Evolutionary conservation across 2,329 filamentous ascomycete species (phyloP), one percentile per base, ranked within the genome.

Genomic region (Kalaharituber pfeilii): DNA sequence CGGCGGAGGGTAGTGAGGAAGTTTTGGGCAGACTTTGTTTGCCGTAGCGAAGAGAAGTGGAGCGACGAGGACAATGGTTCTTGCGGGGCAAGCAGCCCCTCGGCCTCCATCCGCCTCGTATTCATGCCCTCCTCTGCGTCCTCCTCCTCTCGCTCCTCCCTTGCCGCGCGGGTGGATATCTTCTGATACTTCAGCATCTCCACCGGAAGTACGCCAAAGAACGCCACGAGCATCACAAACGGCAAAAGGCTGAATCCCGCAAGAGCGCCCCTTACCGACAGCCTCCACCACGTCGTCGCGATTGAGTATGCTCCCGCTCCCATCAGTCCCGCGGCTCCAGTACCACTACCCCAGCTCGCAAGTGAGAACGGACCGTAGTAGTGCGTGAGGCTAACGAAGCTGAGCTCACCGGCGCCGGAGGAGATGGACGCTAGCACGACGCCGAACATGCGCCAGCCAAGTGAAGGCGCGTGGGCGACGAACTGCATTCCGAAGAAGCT

Each of bases 331-430:
- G 89, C 89, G 0, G 84, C 89, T 1, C 89, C 89, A 0, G 89
- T 95, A 0, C 89, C 89, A 59, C 84, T 89, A 0, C 86, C 84
- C 91, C 91, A 98, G 30, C 86, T 82, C 0, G 88, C 88, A 18
- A 96, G 74, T 62, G 86, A 86, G 68, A 85, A 82, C 13, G 9
- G 25, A 9, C 47, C 47, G 64, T 96, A 96, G 70, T 84, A 95
- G 67, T 96, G 89, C 13, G 89, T 94, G 64, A 98, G 70, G 1
- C 86, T 84, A 5, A 98, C 71, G 65, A 96, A 95, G 68, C 83
- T 93, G 56, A 95, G 72, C 70, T 96, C 91, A 28, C 91, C 91
- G 18, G 76, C 84, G 15, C 91, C 91, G 58, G 82, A 86, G 62
- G 84, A 85, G 51, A 96, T 69, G 63, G 86, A 94, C 1, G 88